Evolutionary conservation across 805 yeast species (phyloP).

Genomic region (Metschnikowia cerradonensis): DNA sequence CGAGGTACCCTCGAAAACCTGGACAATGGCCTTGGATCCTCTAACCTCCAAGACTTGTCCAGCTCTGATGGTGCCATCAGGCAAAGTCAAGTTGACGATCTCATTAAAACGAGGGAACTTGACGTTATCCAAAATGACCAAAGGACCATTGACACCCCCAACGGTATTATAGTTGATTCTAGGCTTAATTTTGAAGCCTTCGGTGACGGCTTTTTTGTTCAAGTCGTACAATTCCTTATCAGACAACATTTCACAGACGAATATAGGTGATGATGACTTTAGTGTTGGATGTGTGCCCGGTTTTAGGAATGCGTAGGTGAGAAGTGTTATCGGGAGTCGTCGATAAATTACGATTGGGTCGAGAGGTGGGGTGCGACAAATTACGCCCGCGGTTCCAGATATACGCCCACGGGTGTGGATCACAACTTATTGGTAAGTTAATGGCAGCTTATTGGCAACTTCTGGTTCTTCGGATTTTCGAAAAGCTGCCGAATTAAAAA

Average conservation of each 20-base stretch:
- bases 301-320: slow-evolving; percentile 3
- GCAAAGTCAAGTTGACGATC: slow-evolving; percentile 93
- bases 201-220: slow-evolving; percentile 87
- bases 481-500: too few species aligned
- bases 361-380: background rate
- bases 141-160: slow-evolving; percentile 97
- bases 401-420: background rate
- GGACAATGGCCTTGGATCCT: slow-evolving; percentile 96
- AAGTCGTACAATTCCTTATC: slow-evolving; percentile 56
- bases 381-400: slow-evolving; percentile 1
- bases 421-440: background rate
- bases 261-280: background rate
- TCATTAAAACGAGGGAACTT: slow-evolving; percentile 76
- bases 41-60: slow-evolving; percentile 98
- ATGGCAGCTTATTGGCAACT: too few species aligned
- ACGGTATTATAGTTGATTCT: slow-evolving; percentile 93
- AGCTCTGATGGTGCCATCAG: slow-evolving; percentile 91
- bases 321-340: slow-evolving; percentile 16
- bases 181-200: slow-evolving; percentile 88
- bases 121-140: slow-evolving; percentile 62
- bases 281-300: slow-evolving; percentile 2
- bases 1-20: slow-evolving; percentile 98
- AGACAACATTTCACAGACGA: slow-evolving; percentile 28
- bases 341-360: slow-evolving; percentile 16
- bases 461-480: too few species aligned